Evolutionary conservation across 345 rosid genomes (phyloP).

Genomic region (Populus deltoides): DNA sequence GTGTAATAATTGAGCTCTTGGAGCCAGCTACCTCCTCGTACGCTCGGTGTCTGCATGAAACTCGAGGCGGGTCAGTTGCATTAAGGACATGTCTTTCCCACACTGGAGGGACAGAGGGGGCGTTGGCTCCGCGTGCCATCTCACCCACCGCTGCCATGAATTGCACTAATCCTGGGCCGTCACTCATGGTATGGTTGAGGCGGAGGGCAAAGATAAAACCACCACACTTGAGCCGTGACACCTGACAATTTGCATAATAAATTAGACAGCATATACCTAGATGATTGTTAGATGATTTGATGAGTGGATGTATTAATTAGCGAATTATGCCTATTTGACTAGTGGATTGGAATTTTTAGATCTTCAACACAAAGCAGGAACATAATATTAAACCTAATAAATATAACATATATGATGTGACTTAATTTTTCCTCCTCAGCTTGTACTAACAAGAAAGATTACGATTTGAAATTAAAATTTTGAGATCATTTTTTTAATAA

Average conservation of each 20-base stretch:
- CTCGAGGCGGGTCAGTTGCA: constrained; percentile 9
- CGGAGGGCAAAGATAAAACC: constrained; percentile 5
- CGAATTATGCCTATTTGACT: too few species aligned
- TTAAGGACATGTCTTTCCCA: constrained; percentile 19
- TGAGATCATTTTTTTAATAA: too few species aligned
- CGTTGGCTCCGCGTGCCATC: constrained; percentile 1
- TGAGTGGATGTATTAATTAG: too few species aligned
- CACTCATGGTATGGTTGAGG: constrained; percentile 10
- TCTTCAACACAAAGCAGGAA: too few species aligned
- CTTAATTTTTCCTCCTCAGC: too few species aligned
- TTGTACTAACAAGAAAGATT: too few species aligned
- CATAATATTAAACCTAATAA: too few species aligned
- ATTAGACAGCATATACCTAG: too few species aligned
- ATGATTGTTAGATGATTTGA: too few species aligned
- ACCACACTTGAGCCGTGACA: constrained; percentile 15
- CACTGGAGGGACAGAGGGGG: constrained; percentile 7
- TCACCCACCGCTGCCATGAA: constrained; percentile 10
- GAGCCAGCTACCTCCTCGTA: constrained; percentile 7
- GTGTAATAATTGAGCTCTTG: neutral
- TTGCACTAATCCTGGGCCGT: neutral
- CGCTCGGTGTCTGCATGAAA: constrained; percentile 14
- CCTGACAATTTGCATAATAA: neutral
- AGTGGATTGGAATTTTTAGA: too few species aligned
- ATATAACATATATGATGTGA: too few species aligned
- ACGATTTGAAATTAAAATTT: too few species aligned